Percentiles rank a stretch among this genome's conserved stretches.
phyloP scores from a whole-genome alignment of 139 green algal genomes.

The Trebouxia sp. region DNA sequence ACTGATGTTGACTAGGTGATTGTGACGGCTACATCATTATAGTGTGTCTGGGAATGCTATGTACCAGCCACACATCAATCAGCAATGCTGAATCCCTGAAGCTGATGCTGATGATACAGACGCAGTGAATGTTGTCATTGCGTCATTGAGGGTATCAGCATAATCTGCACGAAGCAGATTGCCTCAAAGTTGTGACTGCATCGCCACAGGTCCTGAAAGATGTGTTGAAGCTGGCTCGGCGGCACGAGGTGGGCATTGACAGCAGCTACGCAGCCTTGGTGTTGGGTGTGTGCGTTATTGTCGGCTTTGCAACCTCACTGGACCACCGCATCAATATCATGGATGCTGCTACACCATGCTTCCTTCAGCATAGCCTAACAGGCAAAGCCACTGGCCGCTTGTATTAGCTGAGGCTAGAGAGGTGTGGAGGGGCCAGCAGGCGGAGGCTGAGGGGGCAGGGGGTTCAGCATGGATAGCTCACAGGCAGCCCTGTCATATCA shows the following conservation, averaged over 20 bases:
- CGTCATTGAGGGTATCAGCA: too few relatives aligned
- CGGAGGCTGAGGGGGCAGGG: too few relatives aligned
- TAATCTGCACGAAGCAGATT: too few relatives aligned
- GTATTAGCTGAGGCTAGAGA: conserved; percentile 58
- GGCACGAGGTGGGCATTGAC: conserved; percentile 79
- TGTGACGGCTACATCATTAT: not conserved
- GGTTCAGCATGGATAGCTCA: too few relatives aligned
- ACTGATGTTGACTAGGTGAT: not conserved
- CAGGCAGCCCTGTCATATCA: too few relatives aligned
- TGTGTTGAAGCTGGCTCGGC: conserved; percentile 63
- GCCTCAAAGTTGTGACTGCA: not conserved
- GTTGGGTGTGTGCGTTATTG: conserved; percentile 83
- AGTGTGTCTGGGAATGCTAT: not conserved
- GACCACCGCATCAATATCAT: conserved; percentile 88
- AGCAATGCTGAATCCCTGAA: too few relatives aligned
- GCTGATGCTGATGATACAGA: too few relatives aligned
- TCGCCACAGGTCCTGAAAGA: conserved; percentile 62
- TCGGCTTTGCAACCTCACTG: conserved; percentile 83
- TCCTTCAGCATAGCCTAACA: conserved; percentile 74
- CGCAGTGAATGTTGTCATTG: too few relatives aligned
- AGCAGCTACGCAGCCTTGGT: conserved; percentile 83
- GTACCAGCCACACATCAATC: too few relatives aligned
- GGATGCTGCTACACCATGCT: conserved; percentile 75
- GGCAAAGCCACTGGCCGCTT: conserved; percentile 73
- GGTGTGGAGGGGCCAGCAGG: too few relatives aligned